A percentile compares a stretch with the other conserved stretches of the same genome.
These are phyloP conservation scores for Crithidia bombi DNA, from an alignment of 208 protist species.

Conservation along the genomic window DNA sequence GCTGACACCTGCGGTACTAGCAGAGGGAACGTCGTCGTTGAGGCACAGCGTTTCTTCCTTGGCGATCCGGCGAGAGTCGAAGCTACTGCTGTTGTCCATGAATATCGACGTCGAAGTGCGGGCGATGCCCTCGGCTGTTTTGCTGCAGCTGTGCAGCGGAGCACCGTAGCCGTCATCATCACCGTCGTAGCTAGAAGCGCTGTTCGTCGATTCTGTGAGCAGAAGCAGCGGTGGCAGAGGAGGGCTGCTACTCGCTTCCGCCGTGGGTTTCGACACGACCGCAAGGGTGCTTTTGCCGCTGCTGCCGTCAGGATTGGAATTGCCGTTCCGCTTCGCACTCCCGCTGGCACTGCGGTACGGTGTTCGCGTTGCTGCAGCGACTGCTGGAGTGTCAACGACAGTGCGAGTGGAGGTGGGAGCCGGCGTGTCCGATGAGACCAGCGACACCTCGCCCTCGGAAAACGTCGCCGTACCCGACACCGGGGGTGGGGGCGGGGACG, in stretches of 20 bases:
- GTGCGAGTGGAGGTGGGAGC: too few relatives aligned
- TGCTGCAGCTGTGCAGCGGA: not conserved
- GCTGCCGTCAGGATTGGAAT: not conserved
- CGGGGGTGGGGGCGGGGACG: not conserved
- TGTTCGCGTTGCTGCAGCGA: not conserved
- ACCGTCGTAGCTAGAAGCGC: not conserved
- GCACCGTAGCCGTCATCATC: not conserved
- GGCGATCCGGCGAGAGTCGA: not conserved
- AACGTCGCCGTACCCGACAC: conserved; percentile 7
- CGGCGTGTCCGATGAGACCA: not conserved
- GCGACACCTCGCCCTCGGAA: not conserved
- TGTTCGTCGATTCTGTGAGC: conserved; percentile 21
- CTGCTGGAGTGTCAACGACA: too few relatives aligned
- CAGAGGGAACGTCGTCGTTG: not conserved
- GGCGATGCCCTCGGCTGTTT: not conserved
- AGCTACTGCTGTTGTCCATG: not conserved
- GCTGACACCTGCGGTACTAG: not conserved
- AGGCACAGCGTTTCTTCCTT: conserved; percentile 11
- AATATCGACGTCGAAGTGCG: conserved; percentile 1
- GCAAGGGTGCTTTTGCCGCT: not conserved
- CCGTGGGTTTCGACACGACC: not conserved
- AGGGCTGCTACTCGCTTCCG: not conserved
- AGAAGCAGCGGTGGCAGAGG: conserved; percentile 25
- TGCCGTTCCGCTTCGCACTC: not conserved
- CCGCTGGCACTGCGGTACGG: not conserved